A percentile compares a stretch with the other conserved stretches of the same genome.
phyloP scores from a whole-genome alignment of 768 basidiomycete genomes.

The Clavulina sp. region DNA sequence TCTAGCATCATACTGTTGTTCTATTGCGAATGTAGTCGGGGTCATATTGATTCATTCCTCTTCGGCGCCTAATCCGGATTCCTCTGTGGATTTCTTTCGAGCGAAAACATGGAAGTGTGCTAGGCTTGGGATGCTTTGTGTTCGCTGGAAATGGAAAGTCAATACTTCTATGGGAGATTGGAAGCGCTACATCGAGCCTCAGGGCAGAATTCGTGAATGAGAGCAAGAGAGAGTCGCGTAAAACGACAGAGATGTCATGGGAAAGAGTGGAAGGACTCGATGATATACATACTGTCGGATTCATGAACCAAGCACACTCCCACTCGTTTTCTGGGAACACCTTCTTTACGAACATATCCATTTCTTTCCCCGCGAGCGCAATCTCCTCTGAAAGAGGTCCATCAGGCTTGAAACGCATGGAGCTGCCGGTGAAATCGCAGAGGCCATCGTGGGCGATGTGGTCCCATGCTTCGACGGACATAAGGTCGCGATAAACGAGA shows the following conservation, averaged over 20 bases:
- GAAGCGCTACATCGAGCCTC: no score
- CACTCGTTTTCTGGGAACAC: constrained; percentile 57
- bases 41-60: no score
- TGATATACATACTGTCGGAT: constrained; percentile 72
- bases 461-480: constrained; percentile 25
- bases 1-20: no score
- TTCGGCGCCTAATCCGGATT: no score
- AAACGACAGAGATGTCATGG: no score
- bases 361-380: constrained; percentile 32
- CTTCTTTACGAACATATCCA: constrained; percentile 42
- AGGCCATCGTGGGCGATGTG: constrained; percentile 55
- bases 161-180: no score
- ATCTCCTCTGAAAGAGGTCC: constrained; percentile 13
- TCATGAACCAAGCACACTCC: constrained; percentile 89
- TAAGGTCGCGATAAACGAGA: constrained; percentile 38
- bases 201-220: no score
- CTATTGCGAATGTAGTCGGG: no score
- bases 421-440: constrained; percentile 64
- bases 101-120: constrained; percentile 85
- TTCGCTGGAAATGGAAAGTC: constrained; percentile 29
- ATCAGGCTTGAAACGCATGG: constrained; percentile 25
- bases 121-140: constrained; percentile 66
- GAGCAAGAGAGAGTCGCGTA: no score
- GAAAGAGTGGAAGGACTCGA: no score
- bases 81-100: no score